Conservation (phyloP, 2,329 filamentous ascomycete species). For the Colletotrichum salicis region DNA sequence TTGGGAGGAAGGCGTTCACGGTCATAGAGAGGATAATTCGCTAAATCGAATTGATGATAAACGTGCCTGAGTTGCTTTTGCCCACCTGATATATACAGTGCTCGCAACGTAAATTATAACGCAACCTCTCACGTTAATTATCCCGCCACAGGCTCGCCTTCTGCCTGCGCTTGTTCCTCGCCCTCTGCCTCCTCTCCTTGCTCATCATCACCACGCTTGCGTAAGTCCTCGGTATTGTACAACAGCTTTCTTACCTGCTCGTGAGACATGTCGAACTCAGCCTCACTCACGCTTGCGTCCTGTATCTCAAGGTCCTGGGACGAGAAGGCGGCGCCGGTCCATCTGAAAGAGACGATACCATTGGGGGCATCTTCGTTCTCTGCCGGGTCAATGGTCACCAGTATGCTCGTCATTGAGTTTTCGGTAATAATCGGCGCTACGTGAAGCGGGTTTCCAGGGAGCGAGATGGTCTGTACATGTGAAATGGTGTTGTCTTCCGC, state of each 20-base stretch:
- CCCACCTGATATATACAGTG: background rate
- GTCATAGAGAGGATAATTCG: conserved; percentile 36
- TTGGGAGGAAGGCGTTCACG: conserved; percentile 36
- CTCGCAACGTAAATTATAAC: background rate
- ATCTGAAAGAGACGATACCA: conserved; percentile 39
- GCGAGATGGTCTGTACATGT: conserved; percentile 59
- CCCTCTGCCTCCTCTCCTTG: conserved; percentile 39
- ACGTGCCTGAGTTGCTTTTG: background rate
- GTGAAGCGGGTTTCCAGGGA: conserved; percentile 75
- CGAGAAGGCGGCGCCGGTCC: conserved; percentile 35
- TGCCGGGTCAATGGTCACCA: conserved; percentile 53
- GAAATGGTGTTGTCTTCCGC: conserved; percentile 58
- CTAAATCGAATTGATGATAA: conserved; percentile 35
- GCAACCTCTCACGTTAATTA: background rate
- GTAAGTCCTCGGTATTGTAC: conserved; percentile 58
- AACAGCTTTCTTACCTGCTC: conserved; percentile 55
- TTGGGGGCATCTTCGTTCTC: conserved; percentile 37
- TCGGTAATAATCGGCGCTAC: conserved; percentile 45
- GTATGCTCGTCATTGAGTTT: conserved; percentile 43
- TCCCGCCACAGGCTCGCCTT: background rate
- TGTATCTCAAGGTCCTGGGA: conserved; percentile 24
- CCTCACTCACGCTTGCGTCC: conserved; percentile 21
- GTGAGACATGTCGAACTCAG: conserved; percentile 47
- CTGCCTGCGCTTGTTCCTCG: conserved; percentile 38
- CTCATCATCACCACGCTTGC: conserved; percentile 52